A percentile compares a stretch with the other conserved stretches of the same genome.
phyloP scores from a whole-genome alignment of 2,329 filamentous ascomycete genomes.

The Zymoseptoria brevis region DNA sequence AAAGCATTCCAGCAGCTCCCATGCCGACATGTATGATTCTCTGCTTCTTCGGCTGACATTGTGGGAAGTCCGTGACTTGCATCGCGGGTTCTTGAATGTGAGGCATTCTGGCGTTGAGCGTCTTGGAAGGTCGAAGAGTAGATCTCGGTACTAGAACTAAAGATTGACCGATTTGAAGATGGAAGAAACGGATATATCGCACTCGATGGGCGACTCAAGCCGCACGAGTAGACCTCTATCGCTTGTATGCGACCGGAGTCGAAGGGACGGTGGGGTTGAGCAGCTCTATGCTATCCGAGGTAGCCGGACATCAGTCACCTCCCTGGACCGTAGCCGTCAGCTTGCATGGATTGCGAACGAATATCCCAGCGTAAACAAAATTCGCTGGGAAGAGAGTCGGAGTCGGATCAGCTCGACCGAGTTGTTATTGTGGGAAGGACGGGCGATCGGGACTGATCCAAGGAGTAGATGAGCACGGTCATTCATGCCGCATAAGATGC shows the following conservation, averaged over 20 bases:
- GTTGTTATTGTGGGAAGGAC: too few species aligned
- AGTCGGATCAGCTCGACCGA: too few species aligned
- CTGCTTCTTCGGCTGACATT: slow-evolving; percentile 14
- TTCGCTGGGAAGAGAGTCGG: too few species aligned
- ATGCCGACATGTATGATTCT: slow-evolving; percentile 17
- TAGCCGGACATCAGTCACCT: neutral
- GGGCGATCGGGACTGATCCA: too few species aligned
- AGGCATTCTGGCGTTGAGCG: slow-evolving; percentile 5
- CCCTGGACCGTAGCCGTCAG: neutral
- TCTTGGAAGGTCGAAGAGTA: neutral
- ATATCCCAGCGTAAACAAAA: too few species aligned
- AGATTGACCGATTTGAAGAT: neutral
- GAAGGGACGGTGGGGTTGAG: neutral
- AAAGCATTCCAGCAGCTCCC: slow-evolving; percentile 14
- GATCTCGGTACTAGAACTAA: neutral
- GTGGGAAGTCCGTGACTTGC: slow-evolving; percentile 13
- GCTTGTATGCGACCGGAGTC: slow-evolving; percentile 23
- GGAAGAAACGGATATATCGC: neutral
- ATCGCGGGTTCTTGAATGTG: slow-evolving; percentile 12
- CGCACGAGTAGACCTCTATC: neutral
- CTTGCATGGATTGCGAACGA: neutral
- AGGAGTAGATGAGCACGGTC: too few species aligned
- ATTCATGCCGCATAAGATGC: too few species aligned
- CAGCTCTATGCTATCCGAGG: neutral
- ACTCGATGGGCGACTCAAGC: neutral